phyloP scores from a whole-genome alignment of 2,329 filamentous ascomycete species.

The Endoconidiophora laricicola region DNA sequence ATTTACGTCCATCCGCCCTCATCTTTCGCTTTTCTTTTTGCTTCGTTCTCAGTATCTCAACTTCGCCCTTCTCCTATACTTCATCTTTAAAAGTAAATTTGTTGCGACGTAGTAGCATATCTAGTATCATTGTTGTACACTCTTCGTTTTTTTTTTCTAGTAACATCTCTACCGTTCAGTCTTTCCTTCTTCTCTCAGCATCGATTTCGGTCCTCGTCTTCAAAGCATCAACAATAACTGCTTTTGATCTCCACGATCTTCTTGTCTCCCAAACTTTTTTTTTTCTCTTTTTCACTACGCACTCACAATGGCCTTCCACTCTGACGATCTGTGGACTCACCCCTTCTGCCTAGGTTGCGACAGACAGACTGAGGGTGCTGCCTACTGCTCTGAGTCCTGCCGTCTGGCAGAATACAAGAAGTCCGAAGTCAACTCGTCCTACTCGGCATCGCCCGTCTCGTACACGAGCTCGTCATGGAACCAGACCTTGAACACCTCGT shows the following conservation, averaged over 20 bases:
- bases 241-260: background rate
- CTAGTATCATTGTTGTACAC: no score
- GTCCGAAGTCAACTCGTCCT: conserved; percentile 13
- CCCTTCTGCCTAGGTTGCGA: conserved; percentile 93
- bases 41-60: background rate
- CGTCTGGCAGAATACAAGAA: conserved; percentile 75
- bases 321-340: conserved; percentile 56
- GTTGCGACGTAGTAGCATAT: no score
- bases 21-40: background rate
- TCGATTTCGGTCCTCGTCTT: background rate
- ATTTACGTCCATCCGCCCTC: conserved; percentile 4
- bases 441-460: conserved; percentile 18
- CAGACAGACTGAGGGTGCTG: conserved; percentile 54
- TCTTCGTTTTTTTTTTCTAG: no score
- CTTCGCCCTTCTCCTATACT: background rate
- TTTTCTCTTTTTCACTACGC: conserved; percentile 10
- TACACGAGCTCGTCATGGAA: conserved; percentile 5
- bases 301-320: conserved; percentile 27
- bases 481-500: background rate
- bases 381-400: conserved; percentile 88
- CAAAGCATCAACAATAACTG: background rate
- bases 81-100: background rate
- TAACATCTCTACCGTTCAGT: background rate
- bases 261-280: background rate
- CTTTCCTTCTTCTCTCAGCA: background rate